These are phyloP conservation scores for Rhodocollybia butyracea DNA, from an alignment of 768 basidiomycete genomes.

Conservation along the genomic window DNA sequence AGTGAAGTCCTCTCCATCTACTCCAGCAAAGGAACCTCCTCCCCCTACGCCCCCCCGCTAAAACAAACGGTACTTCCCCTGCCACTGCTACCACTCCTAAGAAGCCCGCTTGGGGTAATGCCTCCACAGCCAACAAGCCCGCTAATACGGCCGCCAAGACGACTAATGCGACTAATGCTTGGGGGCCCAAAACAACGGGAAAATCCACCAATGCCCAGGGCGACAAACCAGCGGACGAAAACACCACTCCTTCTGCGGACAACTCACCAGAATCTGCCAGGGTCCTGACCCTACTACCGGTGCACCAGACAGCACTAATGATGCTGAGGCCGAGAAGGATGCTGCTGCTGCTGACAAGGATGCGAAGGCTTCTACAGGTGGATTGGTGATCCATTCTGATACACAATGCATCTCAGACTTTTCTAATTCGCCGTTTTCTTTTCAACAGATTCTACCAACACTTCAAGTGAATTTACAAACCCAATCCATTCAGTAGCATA, in stretches of 20 bases:
- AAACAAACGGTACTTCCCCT: not conserved
- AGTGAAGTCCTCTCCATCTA: not conserved
- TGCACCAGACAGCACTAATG: no score
- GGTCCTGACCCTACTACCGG: not conserved
- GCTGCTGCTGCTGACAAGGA: not conserved
- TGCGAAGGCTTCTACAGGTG: constrained; percentile 5
- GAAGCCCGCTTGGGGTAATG: not conserved
- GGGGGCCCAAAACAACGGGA: not conserved
- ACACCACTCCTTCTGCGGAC: not conserved
- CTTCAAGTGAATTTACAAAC: not conserved
- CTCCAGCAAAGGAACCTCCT: not conserved
- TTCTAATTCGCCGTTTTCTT: not conserved
- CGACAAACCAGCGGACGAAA: no score
- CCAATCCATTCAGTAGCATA: not conserved
- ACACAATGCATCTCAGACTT: not conserved
- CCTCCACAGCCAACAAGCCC: not conserved
- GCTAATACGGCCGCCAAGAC: not conserved
- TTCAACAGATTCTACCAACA: constrained; percentile 3
- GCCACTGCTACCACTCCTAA: not conserved
- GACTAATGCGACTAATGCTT: not conserved
- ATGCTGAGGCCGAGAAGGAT: not conserved
- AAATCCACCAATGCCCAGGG: no score
- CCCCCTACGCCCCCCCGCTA: not conserved
- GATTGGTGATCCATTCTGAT: constrained; percentile 10
- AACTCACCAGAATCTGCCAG: not conserved